These are phyloP conservation scores for Lasiodiplodia hormozganensis DNA, from an alignment of 2,329 filamentous ascomycete genomes.

Conservation along the genomic window DNA sequence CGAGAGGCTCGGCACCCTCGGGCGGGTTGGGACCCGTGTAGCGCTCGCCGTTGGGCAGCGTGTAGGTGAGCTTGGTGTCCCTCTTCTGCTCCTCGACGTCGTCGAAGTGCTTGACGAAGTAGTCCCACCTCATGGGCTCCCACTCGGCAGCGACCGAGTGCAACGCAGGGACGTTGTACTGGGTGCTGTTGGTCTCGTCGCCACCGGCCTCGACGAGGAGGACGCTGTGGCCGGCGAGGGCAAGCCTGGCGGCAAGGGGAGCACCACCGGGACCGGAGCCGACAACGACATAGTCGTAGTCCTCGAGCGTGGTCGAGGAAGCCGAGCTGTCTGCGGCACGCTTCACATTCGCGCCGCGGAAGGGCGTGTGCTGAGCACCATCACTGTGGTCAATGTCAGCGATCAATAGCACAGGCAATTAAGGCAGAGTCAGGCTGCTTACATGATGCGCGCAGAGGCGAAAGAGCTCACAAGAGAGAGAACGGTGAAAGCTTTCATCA, in stretches of 20 bases:
- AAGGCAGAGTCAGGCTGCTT: slow-evolving; percentile 25
- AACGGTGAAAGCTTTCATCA: slow-evolving; percentile 31
- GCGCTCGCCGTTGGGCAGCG: slow-evolving; percentile 56
- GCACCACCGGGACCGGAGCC: slow-evolving; percentile 67
- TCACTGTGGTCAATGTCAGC: slow-evolving; percentile 31
- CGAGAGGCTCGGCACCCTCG: slow-evolving; percentile 57
- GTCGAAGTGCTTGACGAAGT: slow-evolving; percentile 68
- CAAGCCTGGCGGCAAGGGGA: slow-evolving; percentile 65
- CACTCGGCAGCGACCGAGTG: slow-evolving; percentile 63
- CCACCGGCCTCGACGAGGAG: slow-evolving; percentile 69
- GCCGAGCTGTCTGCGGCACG: slow-evolving; percentile 32
- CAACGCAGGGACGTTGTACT: slow-evolving; percentile 62
- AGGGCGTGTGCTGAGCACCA: slow-evolving; percentile 36
- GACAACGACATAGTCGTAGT: slow-evolving; percentile 69
- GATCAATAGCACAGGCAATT: neutral
- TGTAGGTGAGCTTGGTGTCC: slow-evolving; percentile 67
- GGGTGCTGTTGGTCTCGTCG: slow-evolving; percentile 56
- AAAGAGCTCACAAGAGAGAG: slow-evolving; percentile 30
- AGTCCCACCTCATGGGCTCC: slow-evolving; percentile 65
- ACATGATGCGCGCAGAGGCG: slow-evolving; percentile 33
- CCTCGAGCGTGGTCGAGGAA: slow-evolving; percentile 20
- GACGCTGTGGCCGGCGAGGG: slow-evolving; percentile 65
- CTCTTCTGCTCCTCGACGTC: slow-evolving; percentile 60
- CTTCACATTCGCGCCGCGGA: slow-evolving; percentile 34
- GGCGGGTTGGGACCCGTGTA: slow-evolving; percentile 64